A percentile compares a stretch with the other conserved stretches of the same genome.
These are phyloP conservation scores for Lentinus tigrinus DNA, from an alignment of 768 basidiomycete genomes.

Conservation along the genomic window DNA sequence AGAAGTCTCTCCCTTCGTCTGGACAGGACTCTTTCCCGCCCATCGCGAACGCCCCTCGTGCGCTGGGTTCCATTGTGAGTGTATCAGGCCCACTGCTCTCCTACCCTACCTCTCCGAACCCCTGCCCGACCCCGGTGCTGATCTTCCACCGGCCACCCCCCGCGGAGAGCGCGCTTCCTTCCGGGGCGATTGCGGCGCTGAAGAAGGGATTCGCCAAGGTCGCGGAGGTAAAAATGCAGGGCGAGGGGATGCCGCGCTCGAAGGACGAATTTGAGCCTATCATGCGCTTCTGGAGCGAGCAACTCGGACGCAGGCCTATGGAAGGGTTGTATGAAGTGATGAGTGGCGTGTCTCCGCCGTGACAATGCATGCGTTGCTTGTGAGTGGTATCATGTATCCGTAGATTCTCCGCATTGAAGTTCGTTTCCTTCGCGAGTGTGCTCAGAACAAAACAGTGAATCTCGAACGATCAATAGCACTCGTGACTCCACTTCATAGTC, in stretches of 20 bases:
- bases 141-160: constrained; percentile 55
- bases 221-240: constrained; percentile 47
- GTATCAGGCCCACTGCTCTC: constrained; percentile 76
- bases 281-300: constrained; percentile 86
- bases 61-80: constrained; percentile 66
- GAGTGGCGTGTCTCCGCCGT: constrained; percentile 29
- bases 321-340: constrained; percentile 72
- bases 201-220: constrained; percentile 58
- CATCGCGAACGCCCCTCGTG: constrained; percentile 1
- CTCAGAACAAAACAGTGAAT: no score
- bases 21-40: not conserved
- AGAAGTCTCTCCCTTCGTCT: constrained; percentile 9
- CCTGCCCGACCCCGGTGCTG: constrained; percentile 61
- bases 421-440: no score
- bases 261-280: constrained; percentile 79
- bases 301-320: constrained; percentile 50
- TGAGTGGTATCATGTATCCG: not conserved
- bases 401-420: no score
- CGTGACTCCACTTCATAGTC: no score
- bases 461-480: no score
- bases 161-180: constrained; percentile 41
- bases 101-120: constrained; percentile 59
- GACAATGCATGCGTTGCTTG: not conserved
- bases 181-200: constrained; percentile 49
- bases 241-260: constrained; percentile 72